Evolutionary conservation across 306 rosid genomes (phyloP).

Genomic region (Glycine latifolia): DNA sequence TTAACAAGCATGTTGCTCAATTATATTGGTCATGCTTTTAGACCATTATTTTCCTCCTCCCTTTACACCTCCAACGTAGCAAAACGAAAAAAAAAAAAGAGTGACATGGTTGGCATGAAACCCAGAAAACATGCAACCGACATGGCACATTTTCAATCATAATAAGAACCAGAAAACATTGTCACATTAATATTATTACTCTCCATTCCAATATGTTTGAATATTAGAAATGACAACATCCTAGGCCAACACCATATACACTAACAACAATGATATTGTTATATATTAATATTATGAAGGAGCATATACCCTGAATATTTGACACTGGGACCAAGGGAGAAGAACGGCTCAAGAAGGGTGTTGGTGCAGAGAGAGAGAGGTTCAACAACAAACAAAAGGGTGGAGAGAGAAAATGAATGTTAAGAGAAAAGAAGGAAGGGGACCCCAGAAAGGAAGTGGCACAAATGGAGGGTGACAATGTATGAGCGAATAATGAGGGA

Average conservation of each 20-base stretch:
- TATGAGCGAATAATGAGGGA: constrained; percentile 60
- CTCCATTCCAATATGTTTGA: background rate
- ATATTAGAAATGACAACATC: background rate
- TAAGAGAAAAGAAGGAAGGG: background rate
- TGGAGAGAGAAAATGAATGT: constrained; percentile 33
- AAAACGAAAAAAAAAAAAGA: background rate
- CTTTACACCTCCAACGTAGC: constrained; percentile 3
- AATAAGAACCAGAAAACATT: constrained; percentile 23
- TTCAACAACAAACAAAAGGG: constrained; percentile 31
- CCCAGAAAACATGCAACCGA: constrained; percentile 25
- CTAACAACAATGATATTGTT: background rate
- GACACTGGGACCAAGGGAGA: constrained; percentile 43
- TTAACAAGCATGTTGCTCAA: background rate
- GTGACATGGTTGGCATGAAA: background rate
- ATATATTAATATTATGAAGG: too few species aligned
- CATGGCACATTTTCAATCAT: background rate
- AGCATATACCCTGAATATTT: constrained; percentile 55
- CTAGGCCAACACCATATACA: background rate
- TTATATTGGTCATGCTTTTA: background rate
- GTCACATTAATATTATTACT: background rate
- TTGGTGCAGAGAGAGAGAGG: constrained; percentile 17
- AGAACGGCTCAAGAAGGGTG: constrained; percentile 36
- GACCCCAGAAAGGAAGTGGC: constrained; percentile 33
- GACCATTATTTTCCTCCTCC: background rate
- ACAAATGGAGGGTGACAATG: constrained; percentile 51